phyloP scores from a whole-genome alignment of 805 yeast species.

The Candida morakotiae region DNA sequence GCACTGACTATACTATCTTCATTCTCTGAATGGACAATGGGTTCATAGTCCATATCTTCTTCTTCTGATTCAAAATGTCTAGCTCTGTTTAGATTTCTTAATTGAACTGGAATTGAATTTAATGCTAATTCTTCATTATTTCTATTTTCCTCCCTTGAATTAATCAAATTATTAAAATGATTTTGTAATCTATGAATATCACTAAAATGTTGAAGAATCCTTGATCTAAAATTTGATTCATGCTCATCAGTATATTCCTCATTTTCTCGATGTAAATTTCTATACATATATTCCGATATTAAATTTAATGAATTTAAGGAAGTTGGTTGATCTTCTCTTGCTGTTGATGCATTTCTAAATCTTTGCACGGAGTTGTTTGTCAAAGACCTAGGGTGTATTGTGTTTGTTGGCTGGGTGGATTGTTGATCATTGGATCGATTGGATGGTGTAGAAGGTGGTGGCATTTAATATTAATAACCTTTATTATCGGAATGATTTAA shows the following conservation, averaged over 20 bases:
- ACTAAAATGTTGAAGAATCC: slow-evolving; percentile 8
- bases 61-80: slow-evolving; percentile 6
- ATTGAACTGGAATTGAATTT: slow-evolving; percentile 6
- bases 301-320: slow-evolving; percentile 6
- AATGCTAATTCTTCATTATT: not conserved
- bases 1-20: slow-evolving; percentile 7
- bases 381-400: not conserved
- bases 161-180: slow-evolving; percentile 6
- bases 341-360: slow-evolving; percentile 6
- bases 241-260: not conserved
- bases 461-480: too few relatives aligned
- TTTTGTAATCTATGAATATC: slow-evolving; percentile 8
- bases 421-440: not conserved
- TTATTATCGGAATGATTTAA: too few relatives aligned
- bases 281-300: slow-evolving; percentile 6
- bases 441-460: slow-evolving; percentile 5
- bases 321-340: not conserved
- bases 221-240: slow-evolving; percentile 8
- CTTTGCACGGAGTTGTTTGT: slow-evolving; percentile 1
- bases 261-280: slow-evolving; percentile 3
- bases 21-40: slow-evolving; percentile 7
- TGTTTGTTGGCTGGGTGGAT: not conserved
- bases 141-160: slow-evolving; percentile 4
- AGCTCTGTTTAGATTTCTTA: slow-evolving; percentile 8
- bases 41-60: slow-evolving; percentile 8